Percentiles rank a stretch among this genome's conserved stretches.
Evolutionary conservation across 2,329 filamentous ascomycete species (phyloP).

Genomic region (Cyanodermella asteris): DNA sequence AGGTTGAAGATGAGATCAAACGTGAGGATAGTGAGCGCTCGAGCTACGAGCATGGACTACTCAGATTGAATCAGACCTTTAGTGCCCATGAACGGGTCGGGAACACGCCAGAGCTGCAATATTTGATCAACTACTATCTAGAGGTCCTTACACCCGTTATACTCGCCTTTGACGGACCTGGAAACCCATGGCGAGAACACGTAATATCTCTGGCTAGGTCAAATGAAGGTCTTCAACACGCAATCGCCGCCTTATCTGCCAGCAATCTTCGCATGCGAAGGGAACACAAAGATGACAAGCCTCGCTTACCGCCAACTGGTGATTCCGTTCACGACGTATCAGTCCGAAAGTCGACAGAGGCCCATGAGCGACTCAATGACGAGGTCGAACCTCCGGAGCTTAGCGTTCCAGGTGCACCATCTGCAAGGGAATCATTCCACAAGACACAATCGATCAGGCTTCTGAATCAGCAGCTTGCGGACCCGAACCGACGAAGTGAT

Average conservation of each 20-base stretch:
- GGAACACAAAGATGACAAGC: constrained; percentile 27
- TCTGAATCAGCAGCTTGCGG: constrained; percentile 64
- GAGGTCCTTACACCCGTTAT: constrained; percentile 81
- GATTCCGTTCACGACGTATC: constrained; percentile 7
- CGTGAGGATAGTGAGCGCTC: no score
- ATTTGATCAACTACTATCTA: constrained; percentile 83
- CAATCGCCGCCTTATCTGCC: constrained; percentile 68
- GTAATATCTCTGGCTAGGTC: constrained; percentile 55
- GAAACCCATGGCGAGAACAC: constrained; percentile 69
- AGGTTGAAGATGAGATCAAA: no score
- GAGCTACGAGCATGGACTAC: neutral
- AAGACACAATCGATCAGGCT: constrained; percentile 66
- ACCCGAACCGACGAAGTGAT: constrained; percentile 51
- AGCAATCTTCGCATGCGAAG: constrained; percentile 76
- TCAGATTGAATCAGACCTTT: neutral
- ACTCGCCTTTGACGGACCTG: constrained; percentile 69
- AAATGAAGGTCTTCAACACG: constrained; percentile 73
- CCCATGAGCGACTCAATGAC: constrained; percentile 21
- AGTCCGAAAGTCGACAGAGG: constrained; percentile 22
- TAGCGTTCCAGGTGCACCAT: constrained; percentile 36
- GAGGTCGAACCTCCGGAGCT: constrained; percentile 10
- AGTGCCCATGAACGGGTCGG: no score
- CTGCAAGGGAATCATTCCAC: constrained; percentile 59
- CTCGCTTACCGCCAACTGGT: constrained; percentile 16
- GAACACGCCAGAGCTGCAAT: constrained; percentile 58